Conservation (phyloP, 192 early-diverging fungal genomes). For the Dispira parvispora region DNA sequence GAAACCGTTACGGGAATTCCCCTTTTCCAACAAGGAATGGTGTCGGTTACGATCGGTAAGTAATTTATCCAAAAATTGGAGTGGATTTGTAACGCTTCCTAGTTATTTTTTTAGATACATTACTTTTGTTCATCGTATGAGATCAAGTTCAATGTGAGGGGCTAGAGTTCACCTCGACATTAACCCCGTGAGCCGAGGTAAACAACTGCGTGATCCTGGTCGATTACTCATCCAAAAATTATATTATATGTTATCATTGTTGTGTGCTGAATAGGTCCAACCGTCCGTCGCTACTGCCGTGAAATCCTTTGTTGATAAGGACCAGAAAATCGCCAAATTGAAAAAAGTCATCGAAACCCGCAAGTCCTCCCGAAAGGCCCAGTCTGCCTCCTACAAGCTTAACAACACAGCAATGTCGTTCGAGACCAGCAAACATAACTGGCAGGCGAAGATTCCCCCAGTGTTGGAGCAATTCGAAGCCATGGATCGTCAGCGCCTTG, state of each 20-base stretch:
- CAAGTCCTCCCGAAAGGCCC: constrained; percentile 9
- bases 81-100: no score
- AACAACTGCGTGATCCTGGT: no score
- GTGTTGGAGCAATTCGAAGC: neutral
- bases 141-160: no score
- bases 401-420: constrained; percentile 8
- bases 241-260: no score
- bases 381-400: constrained; percentile 5
- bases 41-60: neutral
- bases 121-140: no score
- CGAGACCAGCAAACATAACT: neutral
- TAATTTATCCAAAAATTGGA: neutral
- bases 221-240: no score
- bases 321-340: constrained; percentile 3
- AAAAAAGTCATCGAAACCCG: constrained; percentile 5
- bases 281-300: neutral
- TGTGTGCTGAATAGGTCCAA: no score
- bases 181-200: no score
- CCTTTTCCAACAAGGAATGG: neutral
- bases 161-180: no score
- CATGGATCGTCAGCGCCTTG: neutral
- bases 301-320: neutral
- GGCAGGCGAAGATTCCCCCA: neutral
- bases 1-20: neutral
- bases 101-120: no score